Base-by-base conservation (phyloP, 768 basidiomycete species). In the Russula olivacea region DNA sequence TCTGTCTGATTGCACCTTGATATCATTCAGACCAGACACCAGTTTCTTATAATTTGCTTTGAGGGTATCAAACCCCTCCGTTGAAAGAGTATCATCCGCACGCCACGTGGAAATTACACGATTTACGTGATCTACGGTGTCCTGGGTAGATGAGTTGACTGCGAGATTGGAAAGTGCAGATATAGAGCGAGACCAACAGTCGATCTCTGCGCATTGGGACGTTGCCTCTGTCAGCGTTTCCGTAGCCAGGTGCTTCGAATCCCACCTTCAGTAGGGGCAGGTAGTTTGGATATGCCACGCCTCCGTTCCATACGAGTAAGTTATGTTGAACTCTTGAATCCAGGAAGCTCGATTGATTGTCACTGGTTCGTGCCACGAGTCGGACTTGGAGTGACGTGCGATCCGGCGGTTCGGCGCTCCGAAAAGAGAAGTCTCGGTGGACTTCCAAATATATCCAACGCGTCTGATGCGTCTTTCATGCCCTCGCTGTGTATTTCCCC, bases 191-290 rank as follows among this genome's bases (percentile, higher is more conserved):
- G 83, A 79, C 90, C 90, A 93, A 69, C 79, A 87, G 59, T 88
- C 84, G 66, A 89, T 75, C 77, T 91, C 90, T 93, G 68, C 14
- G 23, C 15, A n/a, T 40, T 54, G 54, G 10, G 28, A 28, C 4
- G 28, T 21, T 54, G 47, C 28, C 15, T 28, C 3, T 15, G 52
- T 64, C 61, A 69, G 68, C 55, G 38, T 52, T 58, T 19, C 30
- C n/a, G 47, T 50, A 63, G 36, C 41, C 66, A 65, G 32, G 58
- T 55, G 61, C 48, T 51, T n/a, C 40, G 49, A 61, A 77, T 73
- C 72, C 62, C 72, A 87, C 90, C 90, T 86, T 91, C 90, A 8
- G 84, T 83, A 32, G 87, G 85, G 64, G 86, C 85, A 65, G 88
- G 88, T 62, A 87, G 83, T 43, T 79, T 76, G 56, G 81, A 75